These are phyloP conservation scores for Candolleomyces eurysporus DNA, from an alignment of 768 basidiomycete species.

Conservation along the genomic window DNA sequence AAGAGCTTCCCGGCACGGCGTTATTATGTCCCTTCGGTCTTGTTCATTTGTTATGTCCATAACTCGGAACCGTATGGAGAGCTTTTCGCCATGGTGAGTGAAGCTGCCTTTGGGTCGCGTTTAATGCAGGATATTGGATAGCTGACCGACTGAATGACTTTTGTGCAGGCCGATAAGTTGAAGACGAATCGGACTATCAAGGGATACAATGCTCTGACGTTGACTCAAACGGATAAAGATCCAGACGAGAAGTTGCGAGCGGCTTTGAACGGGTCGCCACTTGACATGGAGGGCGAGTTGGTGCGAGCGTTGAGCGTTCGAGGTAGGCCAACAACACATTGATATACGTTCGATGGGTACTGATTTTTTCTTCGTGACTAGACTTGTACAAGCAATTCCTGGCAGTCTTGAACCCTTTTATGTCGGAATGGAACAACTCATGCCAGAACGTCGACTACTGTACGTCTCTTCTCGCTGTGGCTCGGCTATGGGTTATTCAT, in stretches of 20 bases:
- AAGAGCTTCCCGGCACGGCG: slow-evolving; percentile 50
- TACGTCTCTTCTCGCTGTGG: slow-evolving; percentile 26
- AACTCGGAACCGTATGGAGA: slow-evolving; percentile 43
- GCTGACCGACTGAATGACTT: not conserved
- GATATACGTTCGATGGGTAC: not conserved
- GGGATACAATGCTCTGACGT: slow-evolving; percentile 42
- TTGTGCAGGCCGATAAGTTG: slow-evolving; percentile 47
- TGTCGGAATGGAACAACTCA: slow-evolving; percentile 47
- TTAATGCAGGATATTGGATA: not conserved
- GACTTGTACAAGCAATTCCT: slow-evolving; percentile 44
- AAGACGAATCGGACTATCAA: slow-evolving; percentile 40
- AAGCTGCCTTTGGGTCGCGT: too few relatives aligned
- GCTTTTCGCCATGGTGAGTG: slow-evolving; percentile 58
- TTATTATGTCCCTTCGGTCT: slow-evolving; percentile 60
- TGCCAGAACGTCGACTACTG: slow-evolving; percentile 42
- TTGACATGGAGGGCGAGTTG: slow-evolving; percentile 60
- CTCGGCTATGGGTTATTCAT: not conserved
- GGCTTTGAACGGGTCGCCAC: slow-evolving; percentile 35
- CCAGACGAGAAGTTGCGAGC: slow-evolving; percentile 54
- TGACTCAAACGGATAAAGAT: slow-evolving; percentile 53
- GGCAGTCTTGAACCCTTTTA: slow-evolving; percentile 34
- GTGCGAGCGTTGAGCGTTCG: slow-evolving; percentile 45
- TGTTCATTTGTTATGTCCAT: slow-evolving; percentile 62
- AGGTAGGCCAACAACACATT: slow-evolving; percentile 30
- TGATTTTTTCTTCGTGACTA: slow-evolving; percentile 9